These are phyloP conservation scores for Cercospora zeae-maydis DNA, from an alignment of 2,329 filamentous ascomycete species.

Conservation along the genomic window DNA sequence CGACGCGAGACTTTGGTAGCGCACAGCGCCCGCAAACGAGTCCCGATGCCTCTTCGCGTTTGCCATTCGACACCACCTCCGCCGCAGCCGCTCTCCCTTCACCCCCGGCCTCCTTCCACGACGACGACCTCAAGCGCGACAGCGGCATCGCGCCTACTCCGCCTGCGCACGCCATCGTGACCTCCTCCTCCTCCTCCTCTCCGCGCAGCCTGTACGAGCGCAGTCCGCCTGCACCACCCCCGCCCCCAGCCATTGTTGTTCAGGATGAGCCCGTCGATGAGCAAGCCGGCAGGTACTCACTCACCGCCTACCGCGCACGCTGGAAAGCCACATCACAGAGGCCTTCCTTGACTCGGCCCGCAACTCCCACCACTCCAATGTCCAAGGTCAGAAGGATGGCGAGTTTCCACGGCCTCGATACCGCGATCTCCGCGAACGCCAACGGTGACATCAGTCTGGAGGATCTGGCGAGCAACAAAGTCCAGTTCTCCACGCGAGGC, in stretches of 20 bases:
- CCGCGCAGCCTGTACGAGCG: not conserved
- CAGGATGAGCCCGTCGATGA: slow-evolving; percentile 35
- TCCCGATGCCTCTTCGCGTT: not conserved
- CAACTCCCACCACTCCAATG: slow-evolving; percentile 9
- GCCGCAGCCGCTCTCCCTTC: not conserved
- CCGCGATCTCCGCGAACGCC: slow-evolving; percentile 54
- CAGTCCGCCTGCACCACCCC: slow-evolving; percentile 9
- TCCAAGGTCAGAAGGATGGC: slow-evolving; percentile 19
- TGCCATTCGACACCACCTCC: not conserved
- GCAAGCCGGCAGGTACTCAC: slow-evolving; percentile 16
- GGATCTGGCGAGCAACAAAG: slow-evolving; percentile 49
- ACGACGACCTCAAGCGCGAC: slow-evolving; percentile 30
- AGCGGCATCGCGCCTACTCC: slow-evolving; percentile 34
- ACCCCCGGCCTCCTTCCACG: not conserved
- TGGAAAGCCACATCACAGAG: not conserved
- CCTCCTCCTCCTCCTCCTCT: slow-evolving; percentile 12
- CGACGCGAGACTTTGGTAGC: not conserved
- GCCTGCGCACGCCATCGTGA: slow-evolving; percentile 23
- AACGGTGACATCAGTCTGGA: slow-evolving; percentile 50
- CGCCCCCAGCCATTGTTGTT: slow-evolving; percentile 45
- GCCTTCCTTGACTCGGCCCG: not conserved
- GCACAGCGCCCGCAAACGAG: not conserved
- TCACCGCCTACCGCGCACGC: not conserved
- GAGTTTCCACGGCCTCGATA: slow-evolving; percentile 50
- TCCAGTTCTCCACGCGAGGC: slow-evolving; percentile 59